These are phyloP conservation scores for Chlamydomonas eustigma DNA, from an alignment of 139 green algal species.

Conservation along the genomic window DNA sequence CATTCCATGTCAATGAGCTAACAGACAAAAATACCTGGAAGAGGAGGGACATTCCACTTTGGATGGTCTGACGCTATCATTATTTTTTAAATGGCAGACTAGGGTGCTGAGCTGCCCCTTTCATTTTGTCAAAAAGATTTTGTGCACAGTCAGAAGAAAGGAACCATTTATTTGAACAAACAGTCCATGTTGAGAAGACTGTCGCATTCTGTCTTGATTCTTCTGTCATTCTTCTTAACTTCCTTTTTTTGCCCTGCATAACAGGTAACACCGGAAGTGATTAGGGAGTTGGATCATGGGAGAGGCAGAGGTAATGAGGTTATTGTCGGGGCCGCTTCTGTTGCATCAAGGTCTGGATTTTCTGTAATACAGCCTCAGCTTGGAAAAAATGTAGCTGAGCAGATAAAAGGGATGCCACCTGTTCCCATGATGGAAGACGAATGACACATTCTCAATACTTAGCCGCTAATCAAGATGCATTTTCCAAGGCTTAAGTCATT, in stretches of 20 bases:
- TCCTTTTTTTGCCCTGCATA: background rate
- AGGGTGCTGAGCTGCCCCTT: background rate
- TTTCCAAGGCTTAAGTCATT: too few species aligned
- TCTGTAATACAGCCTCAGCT: slow-evolving; percentile 26
- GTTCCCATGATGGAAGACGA: slow-evolving; percentile 81
- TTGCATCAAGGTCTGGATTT: background rate
- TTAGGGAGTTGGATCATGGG: slow-evolving; percentile 78
- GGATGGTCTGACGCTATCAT: background rate
- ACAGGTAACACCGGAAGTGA: slow-evolving; percentile 83
- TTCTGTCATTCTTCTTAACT: background rate
- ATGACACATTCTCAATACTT: too few species aligned
- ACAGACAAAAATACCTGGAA: background rate
- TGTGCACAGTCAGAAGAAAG: background rate
- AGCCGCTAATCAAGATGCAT: too few species aligned
- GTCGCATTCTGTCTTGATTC: background rate
- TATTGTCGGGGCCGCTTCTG: slow-evolving; percentile 1
- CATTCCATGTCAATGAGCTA: background rate
- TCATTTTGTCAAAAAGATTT: background rate
- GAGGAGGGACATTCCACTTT: slow-evolving; percentile 3
- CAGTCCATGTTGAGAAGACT: background rate
- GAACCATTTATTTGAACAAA: background rate
- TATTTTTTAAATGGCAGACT: background rate
- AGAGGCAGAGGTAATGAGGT: slow-evolving; percentile 20
- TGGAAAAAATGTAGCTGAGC: slow-evolving; percentile 54
- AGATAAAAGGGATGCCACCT: slow-evolving; percentile 63